phyloP scores from a whole-genome alignment of 2,329 filamentous ascomycete species.

The Trichoderma simmonsii region DNA sequence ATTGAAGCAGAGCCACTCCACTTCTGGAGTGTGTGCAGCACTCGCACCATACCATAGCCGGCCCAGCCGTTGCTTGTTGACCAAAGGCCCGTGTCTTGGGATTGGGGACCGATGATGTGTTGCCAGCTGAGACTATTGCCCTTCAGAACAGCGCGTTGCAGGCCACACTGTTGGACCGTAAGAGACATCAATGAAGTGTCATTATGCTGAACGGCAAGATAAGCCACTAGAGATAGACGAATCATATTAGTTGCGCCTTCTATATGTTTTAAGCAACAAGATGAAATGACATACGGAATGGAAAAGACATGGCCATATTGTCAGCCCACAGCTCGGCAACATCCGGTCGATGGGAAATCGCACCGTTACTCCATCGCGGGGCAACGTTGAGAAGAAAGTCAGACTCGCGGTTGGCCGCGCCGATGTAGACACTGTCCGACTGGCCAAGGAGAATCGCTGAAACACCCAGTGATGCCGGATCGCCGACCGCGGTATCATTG shows the following conservation, averaged over 20 bases:
- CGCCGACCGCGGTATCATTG: conserved; percentile 16
- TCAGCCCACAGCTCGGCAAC: conserved; percentile 21
- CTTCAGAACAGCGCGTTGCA: conserved; percentile 19
- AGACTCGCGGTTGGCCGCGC: conserved; percentile 16
- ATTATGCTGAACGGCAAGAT: conserved; percentile 17
- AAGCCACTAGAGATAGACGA: neutral
- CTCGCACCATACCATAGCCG: conserved; percentile 20
- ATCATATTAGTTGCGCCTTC: neutral
- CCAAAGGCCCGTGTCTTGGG: conserved; percentile 21
- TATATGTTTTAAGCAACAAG: neutral
- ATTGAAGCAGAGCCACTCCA: conserved; percentile 14
- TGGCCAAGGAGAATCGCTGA: conserved; percentile 20
- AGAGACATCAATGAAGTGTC: conserved; percentile 10
- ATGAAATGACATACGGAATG: conserved; percentile 13
- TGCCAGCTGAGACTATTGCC: conserved; percentile 19
- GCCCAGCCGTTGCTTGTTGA: conserved; percentile 21
- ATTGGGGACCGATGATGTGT: conserved; percentile 21
- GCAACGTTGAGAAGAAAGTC: conserved; percentile 15
- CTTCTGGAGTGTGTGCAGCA: conserved; percentile 20
- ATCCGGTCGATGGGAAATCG: conserved; percentile 19
- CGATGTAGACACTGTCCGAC: conserved; percentile 18
- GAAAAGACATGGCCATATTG: conserved; percentile 22
- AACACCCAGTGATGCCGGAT: conserved; percentile 21
- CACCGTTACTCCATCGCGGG: conserved; percentile 17
- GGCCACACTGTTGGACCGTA: conserved; percentile 17